Conservation (phyloP, 2,329 filamentous ascomycete genomes). For the Cladosporium sp. region DNA sequence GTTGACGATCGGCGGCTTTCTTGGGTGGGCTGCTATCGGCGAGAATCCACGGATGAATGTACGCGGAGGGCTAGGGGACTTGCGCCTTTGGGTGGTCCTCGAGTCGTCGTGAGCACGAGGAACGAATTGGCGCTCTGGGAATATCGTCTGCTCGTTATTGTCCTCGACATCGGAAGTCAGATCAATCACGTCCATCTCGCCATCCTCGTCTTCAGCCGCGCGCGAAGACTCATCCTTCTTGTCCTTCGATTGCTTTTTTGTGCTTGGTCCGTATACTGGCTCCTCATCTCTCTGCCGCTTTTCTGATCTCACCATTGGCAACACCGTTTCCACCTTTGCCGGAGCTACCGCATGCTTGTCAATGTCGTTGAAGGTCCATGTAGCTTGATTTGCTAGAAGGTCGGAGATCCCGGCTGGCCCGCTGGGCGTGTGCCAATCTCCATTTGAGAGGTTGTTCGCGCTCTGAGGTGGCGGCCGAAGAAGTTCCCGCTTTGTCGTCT, state of each 20-base stretch:
- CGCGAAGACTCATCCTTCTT: no score
- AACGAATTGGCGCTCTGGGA: constrained; percentile 5
- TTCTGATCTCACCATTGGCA: no score
- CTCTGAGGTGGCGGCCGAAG: background rate
- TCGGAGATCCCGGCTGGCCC: background rate
- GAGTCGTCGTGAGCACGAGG: background rate
- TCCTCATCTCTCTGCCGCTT: no score
- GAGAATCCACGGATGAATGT: background rate
- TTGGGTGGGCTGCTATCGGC: constrained; percentile 1
- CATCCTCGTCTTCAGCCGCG: no score
- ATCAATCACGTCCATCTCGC: background rate
- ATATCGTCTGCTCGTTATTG: background rate
- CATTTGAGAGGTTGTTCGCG: background rate
- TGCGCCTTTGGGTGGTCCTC: background rate
- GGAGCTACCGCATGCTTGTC: background rate
- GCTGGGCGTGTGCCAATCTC: background rate
- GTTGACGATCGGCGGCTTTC: background rate
- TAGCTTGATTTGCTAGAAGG: background rate
- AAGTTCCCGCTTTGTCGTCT: constrained; percentile 1
- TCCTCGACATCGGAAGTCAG: constrained; percentile 1
- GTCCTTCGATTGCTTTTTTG: no score
- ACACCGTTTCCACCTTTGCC: background rate
- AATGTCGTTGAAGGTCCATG: background rate
- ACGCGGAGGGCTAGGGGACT: background rate
- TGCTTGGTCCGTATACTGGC: no score